These are phyloP conservation scores for Biscogniauxia sp. DNA, from an alignment of 2,329 filamentous ascomycete species.

Conservation along the genomic window DNA sequence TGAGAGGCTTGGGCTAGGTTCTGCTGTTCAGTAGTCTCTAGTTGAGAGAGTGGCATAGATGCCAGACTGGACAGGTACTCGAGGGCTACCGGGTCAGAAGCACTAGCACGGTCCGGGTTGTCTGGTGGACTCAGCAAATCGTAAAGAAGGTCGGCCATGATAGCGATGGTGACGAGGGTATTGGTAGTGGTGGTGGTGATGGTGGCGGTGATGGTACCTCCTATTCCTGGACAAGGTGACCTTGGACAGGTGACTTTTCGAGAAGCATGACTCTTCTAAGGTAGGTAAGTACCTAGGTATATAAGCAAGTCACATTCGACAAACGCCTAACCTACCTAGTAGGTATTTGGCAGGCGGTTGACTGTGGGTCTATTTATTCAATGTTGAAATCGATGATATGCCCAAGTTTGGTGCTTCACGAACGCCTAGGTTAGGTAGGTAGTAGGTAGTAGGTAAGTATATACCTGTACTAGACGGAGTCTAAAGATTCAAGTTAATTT, in stretches of 20 bases:
- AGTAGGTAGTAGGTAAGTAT: too few species aligned
- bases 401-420: too few species aligned
- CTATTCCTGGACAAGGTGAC: background rate
- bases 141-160: slow-evolving; percentile 70
- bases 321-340: too few species aligned
- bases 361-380: too few species aligned
- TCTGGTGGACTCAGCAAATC: slow-evolving; percentile 66
- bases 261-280: background rate
- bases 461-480: too few species aligned
- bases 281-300: background rate
- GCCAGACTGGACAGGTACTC: slow-evolving; percentile 77
- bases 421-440: too few species aligned
- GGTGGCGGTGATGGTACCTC: background rate
- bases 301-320: background rate
- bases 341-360: background rate
- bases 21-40: slow-evolving; percentile 74
- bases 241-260: background rate
- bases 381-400: too few species aligned
- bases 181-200: background rate
- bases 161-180: background rate
- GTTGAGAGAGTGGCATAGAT: slow-evolving; percentile 69
- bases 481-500: too few species aligned
- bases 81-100: slow-evolving; percentile 53
- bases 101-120: slow-evolving; percentile 38
- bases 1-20: slow-evolving; percentile 79